phyloP scores from a whole-genome alignment of 768 basidiomycete genomes.

The Podaxis sp. region DNA sequence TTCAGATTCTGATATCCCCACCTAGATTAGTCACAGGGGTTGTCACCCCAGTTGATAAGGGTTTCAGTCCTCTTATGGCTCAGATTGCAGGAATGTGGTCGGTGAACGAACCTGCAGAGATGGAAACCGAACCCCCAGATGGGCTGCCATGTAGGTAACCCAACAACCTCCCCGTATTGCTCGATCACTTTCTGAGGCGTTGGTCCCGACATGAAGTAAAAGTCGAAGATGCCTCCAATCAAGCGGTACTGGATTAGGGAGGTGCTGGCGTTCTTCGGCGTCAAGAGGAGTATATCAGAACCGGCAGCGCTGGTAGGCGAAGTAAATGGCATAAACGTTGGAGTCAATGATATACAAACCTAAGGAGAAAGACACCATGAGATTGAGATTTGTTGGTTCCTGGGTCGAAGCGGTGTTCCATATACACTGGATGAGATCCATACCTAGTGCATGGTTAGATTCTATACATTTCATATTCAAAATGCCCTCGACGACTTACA shows the following conservation, averaged over 20 bases:
- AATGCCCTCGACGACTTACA: constrained; percentile 39
- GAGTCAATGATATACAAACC: constrained; percentile 34
- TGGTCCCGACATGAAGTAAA: constrained; percentile 74
- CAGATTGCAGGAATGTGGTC: background rate
- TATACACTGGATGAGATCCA: constrained; percentile 70
- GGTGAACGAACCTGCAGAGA: constrained; percentile 51
- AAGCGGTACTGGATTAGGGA: constrained; percentile 73
- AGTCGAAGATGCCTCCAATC: constrained; percentile 74
- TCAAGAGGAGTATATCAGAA: constrained; percentile 68
- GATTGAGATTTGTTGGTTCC: constrained; percentile 51
- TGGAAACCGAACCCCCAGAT: constrained; percentile 82
- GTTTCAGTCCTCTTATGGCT: constrained; percentile 1
- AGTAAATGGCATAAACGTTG: constrained; percentile 3
- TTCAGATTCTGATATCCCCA: constrained; percentile 48
- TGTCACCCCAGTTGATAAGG: constrained; percentile 8
- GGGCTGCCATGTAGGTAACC: constrained; percentile 70
- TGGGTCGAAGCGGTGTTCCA: constrained; percentile 69
- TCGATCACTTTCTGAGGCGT: constrained; percentile 61
- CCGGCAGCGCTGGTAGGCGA: constrained; percentile 53
- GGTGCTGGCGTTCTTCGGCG: constrained; percentile 50
- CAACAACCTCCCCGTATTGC: constrained; percentile 69
- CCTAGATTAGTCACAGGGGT: constrained; percentile 24
- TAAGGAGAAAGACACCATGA: constrained; percentile 77
- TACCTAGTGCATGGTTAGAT: constrained; percentile 41
- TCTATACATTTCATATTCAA: constrained; percentile 3